Base-by-base conservation (phyloP, 1,284 basidiomycete species). In the Tausonia pullulans region DNA sequence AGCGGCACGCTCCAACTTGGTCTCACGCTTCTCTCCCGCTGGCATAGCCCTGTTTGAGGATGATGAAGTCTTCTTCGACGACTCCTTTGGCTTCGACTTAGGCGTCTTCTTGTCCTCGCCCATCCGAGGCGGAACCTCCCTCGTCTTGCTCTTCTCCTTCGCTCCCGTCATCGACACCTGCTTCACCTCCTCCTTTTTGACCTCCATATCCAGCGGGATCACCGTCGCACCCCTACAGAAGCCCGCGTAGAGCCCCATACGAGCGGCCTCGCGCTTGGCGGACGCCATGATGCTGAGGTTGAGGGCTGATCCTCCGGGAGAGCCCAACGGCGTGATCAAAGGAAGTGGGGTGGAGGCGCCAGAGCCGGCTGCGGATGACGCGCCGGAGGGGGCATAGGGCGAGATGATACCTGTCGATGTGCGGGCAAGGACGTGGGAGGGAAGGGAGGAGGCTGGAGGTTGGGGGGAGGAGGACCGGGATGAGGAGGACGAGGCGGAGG, bases 381-480 rank as follows among this genome's bases (percentile, higher is more conserved):
- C 73, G 27, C 82, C 82, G 13, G 78, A 74, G 14, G 71, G 72
- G 16, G 79, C 79, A 44, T 81, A 78, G 2, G 81, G 79, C 50
- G 85, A 90, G 56, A 89, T 75, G 64, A 90, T 88, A 16, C 88
- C 88, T 1, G 88, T 90, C 4, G 77, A 77, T 0, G 88, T 90
- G 56, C 84, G 82, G n/a, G 57, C 54, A 44, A 65, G 64, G 48
- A 58, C 7, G 85, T 73, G 10, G 74, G 68, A 3, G 51, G 72
- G 56, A 61, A 72, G 66, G 67, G 64, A 1, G 63, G 51, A 41
- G 62, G 54, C 13, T 61, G 54, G 5, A 60, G 60, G 68, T 79
- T 79, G 39, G 85, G 74, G 48, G 69, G 67, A 13, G 74, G 68
- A 3, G 51, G 73, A 60, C 62, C 73, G 67, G 67, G 66, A 10